These are phyloP conservation scores for Ganoderma lingzhi DNA, from an alignment of 1,284 basidiomycete genomes.

Conservation along the genomic window DNA sequence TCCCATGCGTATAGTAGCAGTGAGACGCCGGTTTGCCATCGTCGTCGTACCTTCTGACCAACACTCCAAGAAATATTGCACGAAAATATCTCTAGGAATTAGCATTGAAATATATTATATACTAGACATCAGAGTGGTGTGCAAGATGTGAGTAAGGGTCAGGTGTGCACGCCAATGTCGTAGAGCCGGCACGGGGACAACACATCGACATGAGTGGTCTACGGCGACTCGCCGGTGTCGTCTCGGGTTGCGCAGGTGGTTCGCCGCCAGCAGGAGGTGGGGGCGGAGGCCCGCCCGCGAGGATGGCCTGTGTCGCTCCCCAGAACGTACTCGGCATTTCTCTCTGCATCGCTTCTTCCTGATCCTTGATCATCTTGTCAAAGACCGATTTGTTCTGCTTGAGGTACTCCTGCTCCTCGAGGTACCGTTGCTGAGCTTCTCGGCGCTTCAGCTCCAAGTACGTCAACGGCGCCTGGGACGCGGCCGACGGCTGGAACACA, in stretches of 20 bases:
- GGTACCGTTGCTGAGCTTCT: conserved; percentile 86
- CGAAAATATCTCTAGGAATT: too few relatives aligned
- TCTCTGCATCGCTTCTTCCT: conserved; percentile 79
- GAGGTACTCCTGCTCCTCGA: conserved; percentile 91
- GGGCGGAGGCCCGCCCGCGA: conserved; percentile 29
- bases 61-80: too few relatives aligned
- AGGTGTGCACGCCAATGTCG: background rate
- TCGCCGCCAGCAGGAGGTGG: conserved; percentile 12
- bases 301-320: conserved; percentile 36
- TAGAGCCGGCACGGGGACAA: background rate
- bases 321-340: conserved; percentile 56
- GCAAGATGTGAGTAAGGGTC: background rate
- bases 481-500: conserved; percentile 28
- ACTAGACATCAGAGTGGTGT: too few relatives aligned
- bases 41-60: too few relatives aligned
- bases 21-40: too few relatives aligned
- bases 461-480: conserved; percentile 69
- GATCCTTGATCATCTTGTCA: conserved; percentile 81
- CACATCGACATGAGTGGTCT: background rate
- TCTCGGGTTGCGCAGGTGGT: background rate
- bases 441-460: conserved; percentile 92
- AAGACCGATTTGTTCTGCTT: conserved; percentile 84
- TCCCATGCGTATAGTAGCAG: too few relatives aligned
- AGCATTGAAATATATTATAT: too few relatives aligned
- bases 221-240: background rate